A percentile compares a stretch with the other conserved stretches of the same genome.
phyloP scores from a whole-genome alignment of 768 basidiomycete genomes.

The Mycena amicta region DNA sequence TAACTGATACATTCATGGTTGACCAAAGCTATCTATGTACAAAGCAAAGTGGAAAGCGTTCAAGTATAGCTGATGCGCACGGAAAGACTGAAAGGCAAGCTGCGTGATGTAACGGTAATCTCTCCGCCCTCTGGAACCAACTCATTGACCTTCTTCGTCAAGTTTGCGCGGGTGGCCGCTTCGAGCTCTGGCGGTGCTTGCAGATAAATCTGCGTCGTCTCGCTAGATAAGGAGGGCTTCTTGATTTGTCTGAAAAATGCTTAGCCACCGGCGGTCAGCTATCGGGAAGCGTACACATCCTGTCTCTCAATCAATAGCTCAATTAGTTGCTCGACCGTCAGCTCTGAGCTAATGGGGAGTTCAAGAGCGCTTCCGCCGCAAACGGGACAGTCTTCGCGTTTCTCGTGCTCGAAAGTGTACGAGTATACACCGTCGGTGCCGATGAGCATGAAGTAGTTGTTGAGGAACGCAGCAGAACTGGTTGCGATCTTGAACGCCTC shows the following conservation, averaged over 20 bases:
- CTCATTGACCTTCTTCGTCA: slow-evolving; percentile 84
- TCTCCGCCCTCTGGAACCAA: slow-evolving; percentile 77
- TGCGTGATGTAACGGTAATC: slow-evolving; percentile 84
- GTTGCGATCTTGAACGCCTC: slow-evolving; percentile 99
- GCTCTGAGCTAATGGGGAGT: slow-evolving; percentile 65
- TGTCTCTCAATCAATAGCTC: slow-evolving; percentile 86
- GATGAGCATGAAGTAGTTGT: slow-evolving; percentile 98
- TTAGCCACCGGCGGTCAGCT: background rate
- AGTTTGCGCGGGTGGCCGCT: slow-evolving; percentile 85
- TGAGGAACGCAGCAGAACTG: slow-evolving; percentile 88
- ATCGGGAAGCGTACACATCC: slow-evolving; percentile 69
- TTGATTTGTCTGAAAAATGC: slow-evolving; percentile 80
- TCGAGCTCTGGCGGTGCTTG: slow-evolving; percentile 94
- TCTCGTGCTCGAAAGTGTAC: slow-evolving; percentile 95
- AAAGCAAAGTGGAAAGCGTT: slow-evolving; percentile 9
- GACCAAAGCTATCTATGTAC: background rate
- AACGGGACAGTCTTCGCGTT: slow-evolving; percentile 91
- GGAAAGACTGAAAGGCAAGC: slow-evolving; percentile 84
- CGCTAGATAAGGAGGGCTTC: slow-evolving; percentile 86
- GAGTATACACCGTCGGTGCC: slow-evolving; percentile 97
- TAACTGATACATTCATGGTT: slow-evolving; percentile 5
- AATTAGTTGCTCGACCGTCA: slow-evolving; percentile 85
- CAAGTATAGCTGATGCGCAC: slow-evolving; percentile 60
- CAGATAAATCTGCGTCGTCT: slow-evolving; percentile 81
- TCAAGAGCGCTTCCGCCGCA: slow-evolving; percentile 91